A percentile compares a stretch with the other conserved stretches of the same genome.
These are phyloP conservation scores for Pythium insidiosum DNA, from an alignment of 352 stramenopile species.

Conservation along the genomic window DNA sequence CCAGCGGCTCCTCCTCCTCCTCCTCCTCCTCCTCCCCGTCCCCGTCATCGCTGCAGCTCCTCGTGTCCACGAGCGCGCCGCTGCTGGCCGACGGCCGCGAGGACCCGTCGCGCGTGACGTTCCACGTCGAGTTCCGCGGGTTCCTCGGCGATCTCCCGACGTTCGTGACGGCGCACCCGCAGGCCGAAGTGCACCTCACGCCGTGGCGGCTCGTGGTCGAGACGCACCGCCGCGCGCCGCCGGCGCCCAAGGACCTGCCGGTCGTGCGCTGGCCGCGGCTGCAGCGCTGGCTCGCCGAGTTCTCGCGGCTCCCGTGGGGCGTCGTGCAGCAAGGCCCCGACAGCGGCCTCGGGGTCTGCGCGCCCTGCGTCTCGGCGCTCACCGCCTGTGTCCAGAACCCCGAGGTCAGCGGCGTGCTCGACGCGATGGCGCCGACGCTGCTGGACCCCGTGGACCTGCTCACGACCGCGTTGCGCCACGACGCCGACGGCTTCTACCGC, in stretches of 20 bases:
- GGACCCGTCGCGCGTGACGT: background rate
- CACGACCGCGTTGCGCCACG: background rate
- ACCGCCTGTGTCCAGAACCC: background rate
- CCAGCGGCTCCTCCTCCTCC: background rate
- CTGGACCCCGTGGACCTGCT: background rate
- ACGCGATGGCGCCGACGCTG: background rate
- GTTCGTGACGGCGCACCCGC: background rate
- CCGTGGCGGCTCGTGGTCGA: background rate
- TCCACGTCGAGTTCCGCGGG: background rate
- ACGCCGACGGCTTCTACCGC: background rate
- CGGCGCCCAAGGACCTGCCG: background rate
- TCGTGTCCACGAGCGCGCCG: no score
- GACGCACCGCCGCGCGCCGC: background rate
- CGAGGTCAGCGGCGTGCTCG: background rate
- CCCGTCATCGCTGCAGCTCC: background rate
- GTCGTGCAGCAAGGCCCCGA: no score
- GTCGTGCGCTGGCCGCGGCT: constrained; percentile 9
- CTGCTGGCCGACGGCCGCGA: background rate
- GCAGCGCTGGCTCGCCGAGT: constrained; percentile 4
- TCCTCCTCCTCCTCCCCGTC: no score
- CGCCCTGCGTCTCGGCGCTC: background rate
- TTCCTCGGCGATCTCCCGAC: background rate
- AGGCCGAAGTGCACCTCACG: background rate
- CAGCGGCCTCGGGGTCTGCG: no score
- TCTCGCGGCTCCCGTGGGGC: no score